phyloP scores from a whole-genome alignment of 2,329 filamentous ascomycete genomes.

The Aureobasidium sp. region DNA sequence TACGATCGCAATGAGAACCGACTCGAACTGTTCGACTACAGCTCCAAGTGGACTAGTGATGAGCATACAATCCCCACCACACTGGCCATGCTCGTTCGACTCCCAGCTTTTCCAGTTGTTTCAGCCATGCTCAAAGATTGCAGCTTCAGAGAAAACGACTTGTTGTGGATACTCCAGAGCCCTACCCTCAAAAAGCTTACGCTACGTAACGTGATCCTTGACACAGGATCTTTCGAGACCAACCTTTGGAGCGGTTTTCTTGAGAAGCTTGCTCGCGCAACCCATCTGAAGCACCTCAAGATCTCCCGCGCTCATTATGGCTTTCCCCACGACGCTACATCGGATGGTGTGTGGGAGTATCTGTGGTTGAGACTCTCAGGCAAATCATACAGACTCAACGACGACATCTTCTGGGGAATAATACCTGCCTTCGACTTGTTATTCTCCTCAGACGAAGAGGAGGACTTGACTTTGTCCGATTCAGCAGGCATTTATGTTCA shows the following conservation, averaged over 20 bases:
- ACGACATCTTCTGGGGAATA: too few relatives aligned
- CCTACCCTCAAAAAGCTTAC: neutral
- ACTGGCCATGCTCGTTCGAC: neutral
- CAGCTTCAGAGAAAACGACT: neutral
- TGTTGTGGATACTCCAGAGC: neutral
- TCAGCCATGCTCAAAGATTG: neutral
- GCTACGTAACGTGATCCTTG: neutral
- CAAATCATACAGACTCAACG: too few relatives aligned
- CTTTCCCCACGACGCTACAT: neutral
- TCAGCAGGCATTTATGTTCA: neutral
- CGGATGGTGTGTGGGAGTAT: too few relatives aligned
- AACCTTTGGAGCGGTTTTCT: neutral
- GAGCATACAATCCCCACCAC: neutral
- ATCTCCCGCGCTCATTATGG: neutral
- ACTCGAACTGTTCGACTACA: neutral
- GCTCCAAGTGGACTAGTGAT: too few relatives aligned
- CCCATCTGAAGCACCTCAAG: neutral
- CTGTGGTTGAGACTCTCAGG: neutral
- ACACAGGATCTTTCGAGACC: neutral
- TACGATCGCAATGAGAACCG: neutral
- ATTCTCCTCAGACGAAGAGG: too few relatives aligned
- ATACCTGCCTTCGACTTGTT: too few relatives aligned
- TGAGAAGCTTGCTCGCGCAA: neutral
- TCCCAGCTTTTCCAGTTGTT: neutral
- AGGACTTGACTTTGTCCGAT: neutral